Evolutionary conservation across 768 basidiomycete genomes (phyloP).

Genomic region (Pluteus cervinus): DNA sequence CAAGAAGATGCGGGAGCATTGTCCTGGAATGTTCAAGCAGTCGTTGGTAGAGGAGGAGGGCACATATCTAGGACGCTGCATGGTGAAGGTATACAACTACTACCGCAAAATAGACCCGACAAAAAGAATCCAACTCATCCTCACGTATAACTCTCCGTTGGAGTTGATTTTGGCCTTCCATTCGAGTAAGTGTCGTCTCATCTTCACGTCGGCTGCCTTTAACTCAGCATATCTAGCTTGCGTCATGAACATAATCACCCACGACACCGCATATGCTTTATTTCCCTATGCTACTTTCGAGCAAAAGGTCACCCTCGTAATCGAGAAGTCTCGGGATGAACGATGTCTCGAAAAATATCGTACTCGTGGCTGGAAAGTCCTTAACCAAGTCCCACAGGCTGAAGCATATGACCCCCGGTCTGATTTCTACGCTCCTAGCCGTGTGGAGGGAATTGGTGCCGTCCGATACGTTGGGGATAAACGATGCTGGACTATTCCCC

Average conservation of each 20-base stretch:
- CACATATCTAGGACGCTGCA: conserved; percentile 17
- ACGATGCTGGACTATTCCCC: not conserved
- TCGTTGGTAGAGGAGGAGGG: no score
- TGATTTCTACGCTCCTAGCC: not conserved
- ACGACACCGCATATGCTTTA: not conserved
- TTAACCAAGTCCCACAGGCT: not conserved
- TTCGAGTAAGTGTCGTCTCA: not conserved
- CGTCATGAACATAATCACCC: not conserved
- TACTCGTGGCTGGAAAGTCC: not conserved
- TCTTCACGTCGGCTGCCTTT: not conserved
- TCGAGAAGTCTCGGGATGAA: not conserved
- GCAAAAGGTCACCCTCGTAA: not conserved
- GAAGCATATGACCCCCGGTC: not conserved
- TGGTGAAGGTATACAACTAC: conserved; percentile 28
- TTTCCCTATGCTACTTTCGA: not conserved
- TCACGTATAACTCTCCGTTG: not conserved
- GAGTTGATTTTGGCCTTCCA: not conserved
- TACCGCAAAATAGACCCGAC: conserved; percentile 12
- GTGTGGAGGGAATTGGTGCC: no score
- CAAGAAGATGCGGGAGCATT: no score
- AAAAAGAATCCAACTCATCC: conserved; percentile 1
- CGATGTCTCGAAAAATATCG: not conserved
- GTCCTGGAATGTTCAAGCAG: no score
- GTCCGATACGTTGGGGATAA: not conserved
- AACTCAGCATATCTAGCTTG: not conserved